A percentile compares a stretch with the other conserved stretches of the same genome.
Evolutionary conservation across 352 stramenopile genomes (phyloP).

Genomic region (Thalassiosira mediterranea): DNA sequence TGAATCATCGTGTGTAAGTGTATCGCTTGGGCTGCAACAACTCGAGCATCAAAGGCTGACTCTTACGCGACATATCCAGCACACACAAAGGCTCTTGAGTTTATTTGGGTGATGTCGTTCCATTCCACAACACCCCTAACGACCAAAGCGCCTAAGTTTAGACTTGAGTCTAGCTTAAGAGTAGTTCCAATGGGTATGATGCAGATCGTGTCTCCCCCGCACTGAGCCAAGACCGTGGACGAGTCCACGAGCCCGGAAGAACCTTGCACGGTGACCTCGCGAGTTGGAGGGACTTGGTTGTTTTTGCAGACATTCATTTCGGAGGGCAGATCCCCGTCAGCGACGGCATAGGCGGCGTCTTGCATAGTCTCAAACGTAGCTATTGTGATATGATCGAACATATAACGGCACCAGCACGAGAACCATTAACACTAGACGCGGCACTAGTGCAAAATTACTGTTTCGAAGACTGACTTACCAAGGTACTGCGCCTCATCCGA

Average conservation of each 20-base stretch:
- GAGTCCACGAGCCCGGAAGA: conserved; percentile 7
- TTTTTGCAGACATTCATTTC: conserved; percentile 13
- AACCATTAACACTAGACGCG: too few species aligned
- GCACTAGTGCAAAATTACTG: too few species aligned
- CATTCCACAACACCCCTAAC: conserved; percentile 51
- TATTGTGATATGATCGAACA: too few species aligned
- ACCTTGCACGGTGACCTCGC: conserved; percentile 6
- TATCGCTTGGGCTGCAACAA: too few species aligned
- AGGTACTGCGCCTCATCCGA: conserved; percentile 8
- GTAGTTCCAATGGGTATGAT: conserved; percentile 27
- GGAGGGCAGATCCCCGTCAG: too few species aligned
- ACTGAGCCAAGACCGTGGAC: conserved; percentile 7
- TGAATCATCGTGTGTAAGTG: too few species aligned
- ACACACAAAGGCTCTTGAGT: conserved; percentile 53
- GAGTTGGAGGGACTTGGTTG: not conserved
- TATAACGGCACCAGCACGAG: too few species aligned
- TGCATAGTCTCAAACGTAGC: too few species aligned
- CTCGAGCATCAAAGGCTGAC: too few species aligned
- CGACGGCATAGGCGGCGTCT: too few species aligned
- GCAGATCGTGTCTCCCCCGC: conserved; percentile 20
- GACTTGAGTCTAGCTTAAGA: conserved; percentile 13
- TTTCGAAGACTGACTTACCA: too few species aligned
- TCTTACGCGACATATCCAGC: conserved; percentile 66
- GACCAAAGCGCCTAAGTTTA: conserved; percentile 52
- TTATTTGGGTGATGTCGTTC: conserved; percentile 41